These are phyloP conservation scores for Chalciporus pseudorubinellus DNA, from an alignment of 768 basidiomycete genomes.

Conservation along the genomic window DNA sequence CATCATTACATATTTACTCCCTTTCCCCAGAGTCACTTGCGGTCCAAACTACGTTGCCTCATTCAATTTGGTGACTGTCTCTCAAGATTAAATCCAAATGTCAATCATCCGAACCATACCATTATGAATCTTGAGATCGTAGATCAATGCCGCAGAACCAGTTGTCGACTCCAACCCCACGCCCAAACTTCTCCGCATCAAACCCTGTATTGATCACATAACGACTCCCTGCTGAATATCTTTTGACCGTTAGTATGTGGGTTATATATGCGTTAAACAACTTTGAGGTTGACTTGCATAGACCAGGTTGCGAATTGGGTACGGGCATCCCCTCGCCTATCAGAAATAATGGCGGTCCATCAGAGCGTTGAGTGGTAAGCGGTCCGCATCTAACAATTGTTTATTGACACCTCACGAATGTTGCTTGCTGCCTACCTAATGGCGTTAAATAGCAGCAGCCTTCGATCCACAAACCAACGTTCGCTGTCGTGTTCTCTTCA, in stretches of 20 bases:
- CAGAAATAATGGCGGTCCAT: not conserved
- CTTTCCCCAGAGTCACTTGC: not conserved
- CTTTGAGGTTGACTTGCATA: not conserved
- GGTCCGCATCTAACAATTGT: not conserved
- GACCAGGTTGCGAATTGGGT: not conserved
- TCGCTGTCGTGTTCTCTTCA: constrained; percentile 12
- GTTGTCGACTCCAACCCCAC: constrained; percentile 28
- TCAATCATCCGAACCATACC: not conserved
- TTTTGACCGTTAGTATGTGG: constrained; percentile 29
- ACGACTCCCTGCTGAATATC: constrained; percentile 28
- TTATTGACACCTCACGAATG: constrained; percentile 7
- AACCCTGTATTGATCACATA: constrained; percentile 35
- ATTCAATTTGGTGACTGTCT: not conserved
- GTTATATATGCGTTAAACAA: constrained; percentile 18
- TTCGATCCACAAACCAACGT: constrained; percentile 25
- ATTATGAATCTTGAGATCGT: not conserved
- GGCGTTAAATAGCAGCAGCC: not conserved
- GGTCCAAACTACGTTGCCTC: not conserved
- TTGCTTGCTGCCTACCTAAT: constrained; percentile 2
- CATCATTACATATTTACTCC: not conserved
- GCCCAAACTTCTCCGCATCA: constrained; percentile 19
- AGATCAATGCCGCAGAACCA: constrained; percentile 3
- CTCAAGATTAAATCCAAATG: no score
- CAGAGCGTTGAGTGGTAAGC: not conserved
- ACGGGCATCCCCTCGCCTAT: not conserved